Conservation (phyloP, 495 filamentous ascomycete genomes). For the Glonium stellatum region DNA sequence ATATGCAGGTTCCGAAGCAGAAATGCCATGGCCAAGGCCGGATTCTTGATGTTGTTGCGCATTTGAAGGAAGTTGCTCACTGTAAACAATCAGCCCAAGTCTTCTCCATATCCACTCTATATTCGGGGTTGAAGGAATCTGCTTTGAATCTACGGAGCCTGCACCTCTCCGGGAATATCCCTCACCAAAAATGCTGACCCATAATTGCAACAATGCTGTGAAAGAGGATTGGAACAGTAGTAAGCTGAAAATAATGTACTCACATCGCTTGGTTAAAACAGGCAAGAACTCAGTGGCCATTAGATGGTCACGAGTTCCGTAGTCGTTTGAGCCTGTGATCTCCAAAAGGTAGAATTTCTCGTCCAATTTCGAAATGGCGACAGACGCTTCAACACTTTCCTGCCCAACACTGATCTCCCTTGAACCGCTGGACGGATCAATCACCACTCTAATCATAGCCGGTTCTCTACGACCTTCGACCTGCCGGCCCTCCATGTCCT, state of each 20-base stretch:
- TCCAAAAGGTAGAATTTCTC: conserved; percentile 50
- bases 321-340: conserved; percentile 55
- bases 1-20: conserved; percentile 66
- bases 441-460: conserved; percentile 52
- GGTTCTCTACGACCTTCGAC: conserved; percentile 51
- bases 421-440: conserved; percentile 54
- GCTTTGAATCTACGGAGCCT: neutral
- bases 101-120: neutral
- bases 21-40: conserved; percentile 54
- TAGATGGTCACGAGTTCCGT: conserved; percentile 59
- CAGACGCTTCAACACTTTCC: conserved; percentile 60
- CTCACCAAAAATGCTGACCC: too few relatives aligned
- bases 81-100: conserved; percentile 19
- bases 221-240: neutral
- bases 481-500: conserved; percentile 50
- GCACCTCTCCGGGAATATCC: too few relatives aligned
- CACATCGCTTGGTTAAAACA: conserved; percentile 61
- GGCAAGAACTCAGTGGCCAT: conserved; percentile 59
- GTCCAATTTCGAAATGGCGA: conserved; percentile 40
- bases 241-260: conserved; percentile 27
- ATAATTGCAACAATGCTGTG: neutral
- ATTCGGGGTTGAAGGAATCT: neutral
- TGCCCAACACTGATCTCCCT: conserved; percentile 56
- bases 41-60: conserved; percentile 64
- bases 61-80: conserved; percentile 58